Percentiles rank a stretch among this genome's conserved stretches.
Conservation (phyloP, 1,284 basidiomycete species). For the Pseudozyma pruni region DNA sequence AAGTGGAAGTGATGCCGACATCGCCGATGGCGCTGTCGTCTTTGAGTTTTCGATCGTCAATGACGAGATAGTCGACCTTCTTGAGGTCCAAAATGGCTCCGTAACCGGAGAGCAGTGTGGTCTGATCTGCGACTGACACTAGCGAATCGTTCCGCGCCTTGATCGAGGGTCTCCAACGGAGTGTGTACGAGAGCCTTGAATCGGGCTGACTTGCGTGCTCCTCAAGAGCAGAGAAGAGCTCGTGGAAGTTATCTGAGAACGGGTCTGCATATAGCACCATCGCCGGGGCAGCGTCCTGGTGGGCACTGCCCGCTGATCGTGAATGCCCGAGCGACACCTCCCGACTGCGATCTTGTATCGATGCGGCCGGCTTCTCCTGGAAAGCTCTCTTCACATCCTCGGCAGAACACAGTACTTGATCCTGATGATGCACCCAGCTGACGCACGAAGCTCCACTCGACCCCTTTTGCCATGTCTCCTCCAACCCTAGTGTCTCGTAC, state of each 20-base stretch:
- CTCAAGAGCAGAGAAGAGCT: slow-evolving; percentile 49
- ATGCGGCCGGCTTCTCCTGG: slow-evolving; percentile 12
- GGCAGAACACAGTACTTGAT: slow-evolving; percentile 46
- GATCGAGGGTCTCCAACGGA: slow-evolving; percentile 64
- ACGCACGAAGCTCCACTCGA: slow-evolving; percentile 41
- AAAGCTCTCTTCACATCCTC: slow-evolving; percentile 35
- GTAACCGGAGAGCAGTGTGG: slow-evolving; percentile 77
- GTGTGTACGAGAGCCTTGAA: slow-evolving; percentile 43
- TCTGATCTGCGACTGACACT: background rate
- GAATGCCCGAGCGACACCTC: slow-evolving; percentile 59
- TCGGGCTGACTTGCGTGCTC: slow-evolving; percentile 16
- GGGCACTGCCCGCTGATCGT: slow-evolving; percentile 2
- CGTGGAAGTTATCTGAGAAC: slow-evolving; percentile 48
- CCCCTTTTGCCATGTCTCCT: slow-evolving; percentile 68
- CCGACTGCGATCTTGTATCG: slow-evolving; percentile 3
- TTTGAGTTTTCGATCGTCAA: slow-evolving; percentile 69
- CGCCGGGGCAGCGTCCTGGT: background rate
- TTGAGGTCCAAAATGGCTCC: slow-evolving; percentile 92
- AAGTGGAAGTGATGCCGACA: slow-evolving; percentile 17
- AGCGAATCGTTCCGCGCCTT: background rate
- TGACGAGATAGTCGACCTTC: slow-evolving; percentile 94
- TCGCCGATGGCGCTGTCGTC: slow-evolving; percentile 36
- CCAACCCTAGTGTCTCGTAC: slow-evolving; percentile 34
- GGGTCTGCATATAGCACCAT: slow-evolving; percentile 62
- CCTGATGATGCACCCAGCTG: slow-evolving; percentile 53